Conservation (phyloP, 148 eudicot genomes). For the Cornus florida region DNA sequence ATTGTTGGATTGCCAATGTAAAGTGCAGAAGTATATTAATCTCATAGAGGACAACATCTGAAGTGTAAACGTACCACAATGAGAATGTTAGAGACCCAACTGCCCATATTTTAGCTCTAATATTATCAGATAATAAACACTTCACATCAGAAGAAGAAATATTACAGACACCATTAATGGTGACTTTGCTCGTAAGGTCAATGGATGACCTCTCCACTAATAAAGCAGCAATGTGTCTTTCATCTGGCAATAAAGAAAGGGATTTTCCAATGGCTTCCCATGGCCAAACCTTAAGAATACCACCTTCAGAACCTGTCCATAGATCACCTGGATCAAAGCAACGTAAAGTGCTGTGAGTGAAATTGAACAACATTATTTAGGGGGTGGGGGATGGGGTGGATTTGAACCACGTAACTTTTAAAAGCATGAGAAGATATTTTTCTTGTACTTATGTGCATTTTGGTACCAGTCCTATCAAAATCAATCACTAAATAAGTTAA, state of each 20-base stretch:
- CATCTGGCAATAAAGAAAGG: constrained; percentile 76
- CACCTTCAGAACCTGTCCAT: constrained; percentile 90
- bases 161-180: constrained; percentile 85
- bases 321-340: constrained; percentile 61
- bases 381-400: background rate
- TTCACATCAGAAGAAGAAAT: constrained; percentile 91
- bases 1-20: no score
- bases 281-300: constrained; percentile 79
- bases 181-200: constrained; percentile 84
- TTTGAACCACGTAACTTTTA: no score
- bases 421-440: background rate
- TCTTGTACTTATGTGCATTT: no score
- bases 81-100: constrained; percentile 79
- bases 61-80: constrained; percentile 58
- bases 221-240: constrained; percentile 89
- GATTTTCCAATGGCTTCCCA: constrained; percentile 93
- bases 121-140: constrained; percentile 64
- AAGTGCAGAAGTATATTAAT: background rate
- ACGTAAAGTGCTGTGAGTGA: background rate
- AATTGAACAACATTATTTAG: background rate
- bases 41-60: background rate
- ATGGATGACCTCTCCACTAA: constrained; percentile 74
- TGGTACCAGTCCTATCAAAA: no score
- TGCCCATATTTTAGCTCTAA: constrained; percentile 81
- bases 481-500: no score